Base-by-base conservation (phyloP, 805 yeast genomes). In the Kregervanrija fluxuum region DNA sequence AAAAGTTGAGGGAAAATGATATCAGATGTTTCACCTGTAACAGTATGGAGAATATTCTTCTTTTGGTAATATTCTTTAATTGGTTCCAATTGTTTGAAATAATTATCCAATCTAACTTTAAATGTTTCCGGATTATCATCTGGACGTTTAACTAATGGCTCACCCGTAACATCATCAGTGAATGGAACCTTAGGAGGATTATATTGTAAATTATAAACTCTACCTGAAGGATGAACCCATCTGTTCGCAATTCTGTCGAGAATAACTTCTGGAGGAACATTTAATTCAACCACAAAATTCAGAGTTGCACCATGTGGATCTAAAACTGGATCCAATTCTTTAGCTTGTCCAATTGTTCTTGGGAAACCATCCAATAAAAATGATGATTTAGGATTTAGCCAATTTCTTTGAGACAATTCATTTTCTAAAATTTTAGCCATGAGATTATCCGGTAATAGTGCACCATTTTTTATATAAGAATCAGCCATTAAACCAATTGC, bases 281-380 rank as follows among this genome's bases (percentile, higher is more conserved):
- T 80, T 38, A 90, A 66, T 57, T 88, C 93, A 4, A 91, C 85
- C n/a, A 89, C 95, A 48, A 84, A 59, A 54, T 87, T 88, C 44
- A 90, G 59, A 11, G 65, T 58, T 1, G 82, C 63, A 3, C 66
- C 52, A 32, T 62, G 47, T 9, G 61, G 52, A 1, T 44, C 49
- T 44, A 83, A 65, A 5, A 68, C 68, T 12, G 56, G 51, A 44
- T 79, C 78, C 34, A 88, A 65, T 9, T 70, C 73, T 35, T 61
- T 57, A 0, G 96, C 96, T 64, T 90, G 98, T 3, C 64, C 65
- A 14, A 67, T 57, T 0, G 93, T 91, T 49, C 98, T 70, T 5
- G 98, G 98, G 56, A 89, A 91, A 37, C 98, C 98, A 61, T 90
- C 98, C 40, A 91, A 68, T 30, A 90, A 67, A 86, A 95, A 90